Conservation (phyloP, 1,139 yeast genomes). For the Debaryomyces subglobosus region DNA sequence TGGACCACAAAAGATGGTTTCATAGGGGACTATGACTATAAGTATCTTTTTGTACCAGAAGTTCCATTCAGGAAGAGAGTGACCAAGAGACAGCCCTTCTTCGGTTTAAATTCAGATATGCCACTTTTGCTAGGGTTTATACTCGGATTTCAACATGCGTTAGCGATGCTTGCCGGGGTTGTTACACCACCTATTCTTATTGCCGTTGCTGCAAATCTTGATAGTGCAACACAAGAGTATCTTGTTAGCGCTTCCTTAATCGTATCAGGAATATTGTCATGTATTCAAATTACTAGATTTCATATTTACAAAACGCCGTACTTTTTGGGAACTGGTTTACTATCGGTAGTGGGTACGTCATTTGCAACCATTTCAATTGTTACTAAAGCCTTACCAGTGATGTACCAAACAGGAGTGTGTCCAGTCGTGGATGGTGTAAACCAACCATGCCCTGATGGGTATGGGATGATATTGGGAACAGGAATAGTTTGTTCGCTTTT, state of each 20-base stretch:
- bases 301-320: conserved; percentile 72
- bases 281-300: conserved; percentile 79
- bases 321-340: conserved; percentile 81
- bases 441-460: conserved; percentile 85
- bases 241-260: conserved; percentile 79
- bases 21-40: conserved; percentile 82
- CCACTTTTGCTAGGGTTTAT: conserved; percentile 75
- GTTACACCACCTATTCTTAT: conserved; percentile 84
- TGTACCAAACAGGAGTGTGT: conserved; percentile 77
- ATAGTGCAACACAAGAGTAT: conserved; percentile 56
- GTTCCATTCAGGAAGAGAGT: conserved; percentile 63
- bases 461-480: conserved; percentile 83
- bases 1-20: conserved; percentile 75
- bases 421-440: conserved; percentile 62
- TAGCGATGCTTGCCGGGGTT: conserved; percentile 91
- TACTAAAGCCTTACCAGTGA: conserved; percentile 71
- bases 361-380: conserved; percentile 87
- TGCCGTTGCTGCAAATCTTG: conserved; percentile 61
- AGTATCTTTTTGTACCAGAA: conserved; percentile 72
- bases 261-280: conserved; percentile 72
- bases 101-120: conserved; percentile 76
- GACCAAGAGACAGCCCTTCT: conserved; percentile 71
- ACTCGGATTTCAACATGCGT: conserved; percentile 83
- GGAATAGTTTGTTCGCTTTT: conserved; percentile 75
- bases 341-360: conserved; percentile 88